Evolutionary conservation across 306 rosid genomes (phyloP).

Genomic region (Glycine soja): DNA sequence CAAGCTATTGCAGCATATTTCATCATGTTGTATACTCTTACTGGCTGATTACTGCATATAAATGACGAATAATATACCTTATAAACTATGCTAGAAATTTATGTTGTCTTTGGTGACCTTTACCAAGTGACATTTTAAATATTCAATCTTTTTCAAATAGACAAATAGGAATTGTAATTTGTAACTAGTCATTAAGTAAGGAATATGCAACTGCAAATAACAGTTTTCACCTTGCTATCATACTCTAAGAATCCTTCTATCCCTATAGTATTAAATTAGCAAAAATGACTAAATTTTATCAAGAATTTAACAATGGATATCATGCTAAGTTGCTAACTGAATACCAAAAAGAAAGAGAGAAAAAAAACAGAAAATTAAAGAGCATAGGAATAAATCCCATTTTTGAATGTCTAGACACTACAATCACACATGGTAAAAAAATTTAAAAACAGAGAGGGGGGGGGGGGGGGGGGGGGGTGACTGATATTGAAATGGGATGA

Average conservation of each 20-base stretch:
- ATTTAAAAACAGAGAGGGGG: neutral
- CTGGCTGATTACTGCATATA: constrained; percentile 73
- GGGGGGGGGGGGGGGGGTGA: neutral
- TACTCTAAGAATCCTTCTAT: neutral
- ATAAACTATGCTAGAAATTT: neutral
- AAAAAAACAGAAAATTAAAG: neutral
- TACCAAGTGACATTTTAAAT: constrained; percentile 10
- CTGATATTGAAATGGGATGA: constrained; percentile 32
- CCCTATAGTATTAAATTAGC: neutral
- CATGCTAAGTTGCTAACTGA: no score
- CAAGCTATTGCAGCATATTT: constrained; percentile 90
- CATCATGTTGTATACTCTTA: constrained; percentile 76
- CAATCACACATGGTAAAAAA: neutral
- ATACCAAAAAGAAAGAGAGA: no score
- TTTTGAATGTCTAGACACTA: neutral
- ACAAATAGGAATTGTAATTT: no score
- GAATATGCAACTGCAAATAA: neutral
- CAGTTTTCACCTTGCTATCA: constrained; percentile 8
- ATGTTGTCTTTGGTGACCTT: neutral
- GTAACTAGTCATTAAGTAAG: no score
- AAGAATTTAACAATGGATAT: no score
- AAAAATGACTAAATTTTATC: neutral
- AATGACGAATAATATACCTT: constrained; percentile 11
- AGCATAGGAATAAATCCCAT: neutral
- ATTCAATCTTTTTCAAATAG: no score